Percentiles rank a stretch among this genome's conserved stretches.
Evolutionary conservation across 805 yeast genomes (phyloP).

Genomic region (Candida easanensis): DNA sequence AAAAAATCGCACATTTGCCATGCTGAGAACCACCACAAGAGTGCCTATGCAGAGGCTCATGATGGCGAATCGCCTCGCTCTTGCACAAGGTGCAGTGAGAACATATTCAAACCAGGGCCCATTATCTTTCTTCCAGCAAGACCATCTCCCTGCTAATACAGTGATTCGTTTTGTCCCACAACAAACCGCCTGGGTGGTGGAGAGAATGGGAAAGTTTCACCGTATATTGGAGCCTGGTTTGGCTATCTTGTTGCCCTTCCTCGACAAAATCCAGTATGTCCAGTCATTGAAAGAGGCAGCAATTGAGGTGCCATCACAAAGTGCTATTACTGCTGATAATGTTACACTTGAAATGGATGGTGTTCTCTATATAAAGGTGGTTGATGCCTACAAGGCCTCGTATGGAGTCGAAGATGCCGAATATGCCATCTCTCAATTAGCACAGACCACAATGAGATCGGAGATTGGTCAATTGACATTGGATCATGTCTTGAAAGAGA

Average conservation of each 20-base stretch:
- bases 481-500: constrained; percentile 74
- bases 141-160: constrained; percentile 71
- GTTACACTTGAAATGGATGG: constrained; percentile 86
- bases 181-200: constrained; percentile 89
- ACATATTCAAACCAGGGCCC: constrained; percentile 18
- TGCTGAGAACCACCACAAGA: constrained; percentile 8
- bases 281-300: constrained; percentile 82
- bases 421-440: constrained; percentile 80
- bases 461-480: constrained; percentile 82
- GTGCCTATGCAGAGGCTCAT: constrained; percentile 4
- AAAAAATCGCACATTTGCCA: not conserved
- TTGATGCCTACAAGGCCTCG: constrained; percentile 80
- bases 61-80: not conserved
- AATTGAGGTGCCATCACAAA: constrained; percentile 80
- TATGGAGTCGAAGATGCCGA: constrained; percentile 88
- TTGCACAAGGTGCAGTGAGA: constrained; percentile 5
- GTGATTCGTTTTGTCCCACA: constrained; percentile 80
- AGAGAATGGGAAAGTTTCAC: constrained; percentile 84
- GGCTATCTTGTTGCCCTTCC: constrained; percentile 66
- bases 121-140: constrained; percentile 60
- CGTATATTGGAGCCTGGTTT: constrained; percentile 71
- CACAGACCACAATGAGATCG: constrained; percentile 88
- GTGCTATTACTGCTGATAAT: constrained; percentile 83
- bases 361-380: constrained; percentile 70
- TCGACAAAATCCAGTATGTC: constrained; percentile 77